Percentiles rank a stretch among this genome's conserved stretches.
Conservation (phyloP, 768 basidiomycete genomes). For the Mycena indigotica region DNA sequence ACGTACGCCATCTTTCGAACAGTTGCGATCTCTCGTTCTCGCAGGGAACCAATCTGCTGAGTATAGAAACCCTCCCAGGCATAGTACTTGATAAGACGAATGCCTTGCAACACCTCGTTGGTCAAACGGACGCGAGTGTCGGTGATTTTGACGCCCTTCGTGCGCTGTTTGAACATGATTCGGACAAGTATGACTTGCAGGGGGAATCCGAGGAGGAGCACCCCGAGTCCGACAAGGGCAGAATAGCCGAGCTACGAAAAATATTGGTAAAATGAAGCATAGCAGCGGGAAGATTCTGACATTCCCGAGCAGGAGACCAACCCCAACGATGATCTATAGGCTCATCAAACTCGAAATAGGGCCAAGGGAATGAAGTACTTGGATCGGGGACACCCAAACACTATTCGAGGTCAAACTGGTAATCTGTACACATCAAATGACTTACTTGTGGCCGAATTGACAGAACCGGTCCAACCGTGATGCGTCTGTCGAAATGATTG, state of each 20-base stretch:
- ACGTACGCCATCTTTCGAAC: slow-evolving; percentile 44
- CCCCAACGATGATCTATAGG: slow-evolving; percentile 52
- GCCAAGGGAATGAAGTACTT: slow-evolving; percentile 34
- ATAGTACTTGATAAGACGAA: slow-evolving; percentile 66
- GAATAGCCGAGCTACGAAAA: slow-evolving; percentile 60
- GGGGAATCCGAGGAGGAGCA: slow-evolving; percentile 60
- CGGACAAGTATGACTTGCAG: slow-evolving; percentile 55
- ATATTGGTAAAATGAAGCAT: background rate
- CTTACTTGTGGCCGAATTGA: slow-evolving; percentile 46
- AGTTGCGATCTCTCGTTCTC: slow-evolving; percentile 42
- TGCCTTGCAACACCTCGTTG: slow-evolving; percentile 69
- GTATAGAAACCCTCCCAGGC: slow-evolving; percentile 60
- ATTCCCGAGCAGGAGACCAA: slow-evolving; percentile 62
- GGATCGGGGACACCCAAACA: slow-evolving; percentile 63
- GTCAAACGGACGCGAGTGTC: slow-evolving; percentile 67
- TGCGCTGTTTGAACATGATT: slow-evolving; percentile 54
- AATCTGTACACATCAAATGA: too few relatives aligned
- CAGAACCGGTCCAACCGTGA: slow-evolving; percentile 54
- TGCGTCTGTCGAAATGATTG: slow-evolving; percentile 68
- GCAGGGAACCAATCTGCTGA: slow-evolving; percentile 41
- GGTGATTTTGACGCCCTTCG: slow-evolving; percentile 63
- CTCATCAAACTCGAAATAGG: background rate
- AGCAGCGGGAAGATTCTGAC: slow-evolving; percentile 33
- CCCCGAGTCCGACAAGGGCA: slow-evolving; percentile 64
- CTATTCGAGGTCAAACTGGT: too few relatives aligned